Base-by-base conservation (phyloP, 257 asterid genomes). In the Henckelia pumila region DNA sequence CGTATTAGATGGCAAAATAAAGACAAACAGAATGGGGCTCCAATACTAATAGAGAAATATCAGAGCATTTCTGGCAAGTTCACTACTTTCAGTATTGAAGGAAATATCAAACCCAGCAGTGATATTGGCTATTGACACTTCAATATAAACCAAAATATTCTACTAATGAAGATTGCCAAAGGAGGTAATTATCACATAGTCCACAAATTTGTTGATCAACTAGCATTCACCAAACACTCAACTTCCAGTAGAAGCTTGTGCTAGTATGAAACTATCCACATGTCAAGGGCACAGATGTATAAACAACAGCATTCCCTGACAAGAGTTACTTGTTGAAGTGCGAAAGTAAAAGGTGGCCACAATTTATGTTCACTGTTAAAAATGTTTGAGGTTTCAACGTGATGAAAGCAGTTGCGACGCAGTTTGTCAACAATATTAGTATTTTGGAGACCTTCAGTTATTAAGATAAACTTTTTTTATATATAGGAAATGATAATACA, bases 191-290 rank as follows among this genome's bases (percentile, higher is more conserved):
- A 52, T 61, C 71, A 66, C 37, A 66, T 19, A 20, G n/a, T n/a
- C n/a, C n/a, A n/a, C n/a, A 55, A 62, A 74, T 33, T 21, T 56
- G 3, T 37, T 7, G 66, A 66, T 47, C 52, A 73, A 70, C 65
- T 32, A 68, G 37, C 60, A 63, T 63, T 61, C 47, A 68, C 66
- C 66, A 59, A 52, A 59, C 82, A 73, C 50, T 24, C 66, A 77
- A 40, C 68, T 60, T 62, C 56, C 61, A 6, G 61, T 10, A 16
- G 30, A 23, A 57, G 24, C 49, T 61, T 57, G 68, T 61, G 50
- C 44, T 26, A 59, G 29, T 40, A 11, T 29, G 64, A 64, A 71
- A 26, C 56, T 55, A 63, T 67, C 55, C 23, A 66, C 60, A 64
- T 14, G 56, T 53, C 5, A n/a, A 68, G 47, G 64, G 63, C 8